A percentile compares a stretch with the other conserved stretches of the same genome.
Conservation (phyloP, 1,139 yeast species). For the Saccharomyces pastorianus region DNA sequence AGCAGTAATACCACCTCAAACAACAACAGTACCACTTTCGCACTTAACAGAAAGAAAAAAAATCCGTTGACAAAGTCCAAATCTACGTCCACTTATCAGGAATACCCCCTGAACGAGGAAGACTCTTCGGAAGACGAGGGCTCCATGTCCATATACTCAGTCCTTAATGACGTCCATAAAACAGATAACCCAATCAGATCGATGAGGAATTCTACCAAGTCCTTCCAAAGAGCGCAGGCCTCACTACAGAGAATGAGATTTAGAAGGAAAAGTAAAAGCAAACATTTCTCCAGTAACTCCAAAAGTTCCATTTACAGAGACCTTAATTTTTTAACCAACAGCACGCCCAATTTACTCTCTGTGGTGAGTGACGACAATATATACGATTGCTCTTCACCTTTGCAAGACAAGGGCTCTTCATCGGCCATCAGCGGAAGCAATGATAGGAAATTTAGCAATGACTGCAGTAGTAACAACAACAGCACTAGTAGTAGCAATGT, state of each 20-base stretch:
- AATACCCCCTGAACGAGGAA: not conserved
- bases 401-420: slow-evolving; percentile 1
- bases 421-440: not conserved
- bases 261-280: slow-evolving; percentile 48
- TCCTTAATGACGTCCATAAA: slow-evolving; percentile 30
- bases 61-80: not conserved
- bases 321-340: slow-evolving; percentile 20
- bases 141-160: slow-evolving; percentile 38
- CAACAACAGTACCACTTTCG: not conserved
- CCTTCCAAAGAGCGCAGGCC: slow-evolving; percentile 59
- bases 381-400: slow-evolving; percentile 4
- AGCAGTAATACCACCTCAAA: not conserved
- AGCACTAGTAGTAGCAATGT: slow-evolving; percentile 4
- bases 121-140: slow-evolving; percentile 33
- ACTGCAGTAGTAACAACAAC: not conserved
- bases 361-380: slow-evolving; percentile 23
- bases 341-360: slow-evolving; percentile 29
- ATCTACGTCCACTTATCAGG: not conserved
- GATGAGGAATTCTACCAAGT: slow-evolving; percentile 36
- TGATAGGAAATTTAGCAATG: not conserved
- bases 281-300: slow-evolving; percentile 20
- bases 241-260: slow-evolving; percentile 56
- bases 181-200: slow-evolving; percentile 29
- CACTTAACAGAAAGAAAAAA: not conserved
- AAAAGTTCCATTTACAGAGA: slow-evolving; percentile 15